Base-by-base conservation (phyloP, 208 protist species). In the Leishmania turanica region DNA sequence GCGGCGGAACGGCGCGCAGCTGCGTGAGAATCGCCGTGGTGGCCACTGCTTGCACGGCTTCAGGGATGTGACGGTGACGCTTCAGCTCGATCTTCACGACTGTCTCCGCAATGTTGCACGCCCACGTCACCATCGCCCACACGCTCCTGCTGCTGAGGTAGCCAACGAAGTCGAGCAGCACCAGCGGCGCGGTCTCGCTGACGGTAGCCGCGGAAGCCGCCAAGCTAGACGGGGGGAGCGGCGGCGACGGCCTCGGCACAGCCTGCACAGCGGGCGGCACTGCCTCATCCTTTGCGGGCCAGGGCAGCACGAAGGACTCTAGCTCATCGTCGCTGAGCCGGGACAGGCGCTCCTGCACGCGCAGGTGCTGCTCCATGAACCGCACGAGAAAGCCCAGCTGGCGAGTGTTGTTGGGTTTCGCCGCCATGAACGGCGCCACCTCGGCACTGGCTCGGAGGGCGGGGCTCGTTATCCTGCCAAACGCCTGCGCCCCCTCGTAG, bases 351-450 rank as follows among this genome's bases (percentile, higher is more conserved):
- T 93, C 87, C 84, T 93, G 80, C 85, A 86, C 75, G 3, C 89
- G 88, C 65, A 95, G 81, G 81, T 94, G 89, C 68, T 92, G 77
- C 79, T 94, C 93, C 83, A 93, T 88, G 71, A 93, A 95, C 60
- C 88, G 93, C 3, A 96, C 87, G 15, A 96, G 81, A 64, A 78
- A 85, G 77, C 80, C 80, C 4, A 88, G 78, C 49, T 81, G 81
- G 21, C 68, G 77, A 24, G 68, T 75, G 70, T 60, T 71, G 70
- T 45, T 51, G 11, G 73, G 78, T 1, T 73, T 80, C 13, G 78
- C 64, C 34, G 80, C 83, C 27, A 92, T 62, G 27, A 91, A 91
- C 17, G 88, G 88, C 2, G 58, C 15, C 27, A 66, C 76, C 69
- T 78, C 77, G 0, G 75, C 82, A n/a, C 65, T 78, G 15, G 84